phyloP scores from a whole-genome alignment of 768 basidiomycete genomes.

The Rhodotorula babjevae region DNA sequence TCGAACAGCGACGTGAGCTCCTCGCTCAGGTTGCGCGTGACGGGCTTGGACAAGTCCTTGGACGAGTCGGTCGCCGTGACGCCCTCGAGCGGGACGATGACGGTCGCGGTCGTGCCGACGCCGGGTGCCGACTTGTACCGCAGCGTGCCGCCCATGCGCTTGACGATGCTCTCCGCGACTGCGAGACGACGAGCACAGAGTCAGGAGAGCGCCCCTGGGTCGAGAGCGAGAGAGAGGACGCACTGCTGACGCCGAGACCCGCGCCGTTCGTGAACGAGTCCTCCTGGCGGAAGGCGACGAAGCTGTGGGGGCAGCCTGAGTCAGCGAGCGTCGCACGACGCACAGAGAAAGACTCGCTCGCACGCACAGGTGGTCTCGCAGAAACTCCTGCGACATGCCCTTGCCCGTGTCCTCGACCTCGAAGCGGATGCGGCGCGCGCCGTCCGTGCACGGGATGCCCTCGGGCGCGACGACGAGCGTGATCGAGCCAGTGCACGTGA shows the following conservation, averaged over 20 bases:
- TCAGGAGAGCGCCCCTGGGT: not conserved
- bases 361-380: not conserved
- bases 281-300: slow-evolving; percentile 1
- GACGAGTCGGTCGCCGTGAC: not conserved
- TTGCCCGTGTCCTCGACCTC: slow-evolving; percentile 3
- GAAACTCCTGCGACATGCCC: not conserved
- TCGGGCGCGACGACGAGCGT: not conserved
- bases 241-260: slow-evolving; percentile 19
- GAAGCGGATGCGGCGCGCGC: not conserved
- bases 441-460: not conserved
- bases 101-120: not conserved
- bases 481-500: not conserved
- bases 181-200: too few relatives aligned
- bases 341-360: not conserved
- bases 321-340: not conserved
- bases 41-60: not conserved
- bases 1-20: not conserved
- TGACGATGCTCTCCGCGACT: not conserved
- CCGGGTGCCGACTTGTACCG: not conserved
- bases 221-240: not conserved
- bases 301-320: not conserved
- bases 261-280: slow-evolving; percentile 23
- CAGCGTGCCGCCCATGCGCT: not conserved
- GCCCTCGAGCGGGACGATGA: slow-evolving; percentile 5
- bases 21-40: not conserved